Evolutionary conservation across 179 eudicot species (phyloP).

Genomic region (Spergularia azorica): DNA sequence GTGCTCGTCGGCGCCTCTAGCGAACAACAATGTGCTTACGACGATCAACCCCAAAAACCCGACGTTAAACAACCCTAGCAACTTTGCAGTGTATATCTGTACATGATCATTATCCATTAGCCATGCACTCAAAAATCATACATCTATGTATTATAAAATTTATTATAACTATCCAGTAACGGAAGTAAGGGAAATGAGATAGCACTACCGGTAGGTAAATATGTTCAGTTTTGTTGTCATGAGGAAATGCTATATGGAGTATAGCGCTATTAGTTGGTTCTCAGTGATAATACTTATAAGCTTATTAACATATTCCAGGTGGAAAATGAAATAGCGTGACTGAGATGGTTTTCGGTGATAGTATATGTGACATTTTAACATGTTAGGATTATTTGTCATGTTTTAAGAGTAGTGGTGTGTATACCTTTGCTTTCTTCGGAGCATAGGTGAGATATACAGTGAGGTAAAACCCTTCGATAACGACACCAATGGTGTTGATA

Average conservation of each 20-base stretch:
- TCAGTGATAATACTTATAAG: too few species aligned
- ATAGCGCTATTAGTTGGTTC: too few species aligned
- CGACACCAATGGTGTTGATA: slow-evolving; percentile 63
- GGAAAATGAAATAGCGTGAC: too few species aligned
- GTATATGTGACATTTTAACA: background rate
- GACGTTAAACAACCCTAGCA: slow-evolving; percentile 58
- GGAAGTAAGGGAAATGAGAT: too few species aligned
- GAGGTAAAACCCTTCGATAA: slow-evolving; percentile 55
- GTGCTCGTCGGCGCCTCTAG: slow-evolving; percentile 25
- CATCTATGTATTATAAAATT: too few species aligned
- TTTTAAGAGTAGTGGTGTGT: too few species aligned
- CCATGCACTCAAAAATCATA: background rate
- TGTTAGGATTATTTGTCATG: background rate
- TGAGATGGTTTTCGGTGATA: too few species aligned
- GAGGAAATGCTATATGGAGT: too few species aligned
- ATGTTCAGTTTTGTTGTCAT: too few species aligned
- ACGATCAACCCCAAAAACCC: slow-evolving; percentile 47
- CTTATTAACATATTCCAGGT: too few species aligned
- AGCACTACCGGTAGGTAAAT: too few species aligned
- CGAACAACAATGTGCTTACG: slow-evolving; percentile 30
- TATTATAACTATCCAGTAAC: too few species aligned
- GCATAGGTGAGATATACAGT: slow-evolving; percentile 63
- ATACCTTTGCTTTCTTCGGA: slow-evolving; percentile 57
- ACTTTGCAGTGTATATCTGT: slow-evolving; percentile 55
- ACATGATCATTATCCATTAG: background rate